Evolutionary conservation across 164 flowering plant species (phyloP).

Genomic region (Chimonanthus salicifolius): DNA sequence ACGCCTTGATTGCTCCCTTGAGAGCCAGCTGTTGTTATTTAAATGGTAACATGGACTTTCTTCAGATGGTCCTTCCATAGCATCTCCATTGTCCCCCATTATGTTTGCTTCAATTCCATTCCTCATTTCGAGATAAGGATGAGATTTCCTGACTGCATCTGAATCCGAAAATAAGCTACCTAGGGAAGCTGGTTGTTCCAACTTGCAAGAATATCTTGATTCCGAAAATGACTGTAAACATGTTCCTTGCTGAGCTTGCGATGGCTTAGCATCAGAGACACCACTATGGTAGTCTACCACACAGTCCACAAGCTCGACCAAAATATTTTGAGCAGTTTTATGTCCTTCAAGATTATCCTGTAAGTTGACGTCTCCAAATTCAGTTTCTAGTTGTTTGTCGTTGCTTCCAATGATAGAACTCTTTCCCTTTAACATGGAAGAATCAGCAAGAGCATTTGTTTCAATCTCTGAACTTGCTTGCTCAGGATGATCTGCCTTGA

Average conservation of each 20-base stretch:
- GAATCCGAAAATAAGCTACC: conserved; percentile 33
- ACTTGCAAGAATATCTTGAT: conserved; percentile 32
- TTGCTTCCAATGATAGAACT: conserved; percentile 17
- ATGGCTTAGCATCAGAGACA: conserved; percentile 33
- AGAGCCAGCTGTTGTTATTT: conserved; percentile 49
- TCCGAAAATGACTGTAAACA: conserved; percentile 34
- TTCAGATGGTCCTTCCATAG: conserved; percentile 82
- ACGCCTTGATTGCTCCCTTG: conserved; percentile 48
- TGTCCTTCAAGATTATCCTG: conserved; percentile 37
- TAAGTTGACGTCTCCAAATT: conserved; percentile 31
- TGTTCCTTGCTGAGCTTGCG: conserved; percentile 28
- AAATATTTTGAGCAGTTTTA: conserved; percentile 39
- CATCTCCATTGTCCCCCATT: conserved; percentile 30
- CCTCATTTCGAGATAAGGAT: conserved; percentile 46
- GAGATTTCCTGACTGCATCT: conserved; percentile 36
- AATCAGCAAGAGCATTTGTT: conserved; percentile 25
- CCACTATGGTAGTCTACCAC: conserved; percentile 44
- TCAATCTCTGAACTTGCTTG: conserved; percentile 44
- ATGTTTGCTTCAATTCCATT: conserved; percentile 36
- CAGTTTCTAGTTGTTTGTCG: conserved; percentile 36
- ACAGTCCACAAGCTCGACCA: conserved; percentile 56
- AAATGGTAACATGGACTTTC: conserved; percentile 57
- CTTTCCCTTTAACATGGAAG: conserved; percentile 38
- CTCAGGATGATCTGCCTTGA: conserved; percentile 43
- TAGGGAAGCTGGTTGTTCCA: conserved; percentile 33